Evolutionary conservation across 2,329 filamentous ascomycete species (phyloP), one percentile per base, ranked within the genome.

Genomic region (Didymella keratinophila): DNA sequence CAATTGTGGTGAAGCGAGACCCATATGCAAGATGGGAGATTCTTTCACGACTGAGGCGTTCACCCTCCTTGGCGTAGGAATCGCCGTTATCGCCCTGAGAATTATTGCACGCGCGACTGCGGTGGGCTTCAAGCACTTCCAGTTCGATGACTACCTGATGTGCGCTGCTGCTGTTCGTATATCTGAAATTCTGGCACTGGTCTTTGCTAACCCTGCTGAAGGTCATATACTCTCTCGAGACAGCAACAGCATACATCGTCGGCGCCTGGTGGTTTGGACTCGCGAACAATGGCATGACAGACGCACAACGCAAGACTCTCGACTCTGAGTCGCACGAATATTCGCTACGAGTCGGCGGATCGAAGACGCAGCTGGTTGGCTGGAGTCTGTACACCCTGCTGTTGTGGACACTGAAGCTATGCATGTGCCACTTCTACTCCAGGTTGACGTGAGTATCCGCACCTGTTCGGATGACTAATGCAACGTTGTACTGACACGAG

Each of bases 131-230:
- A 76, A 72, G 55, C 78, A 79, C 16, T 81, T 88, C 54, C 79
- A 81, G 64, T 77, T 80, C 1, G 86, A 88, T 69, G 87, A 89
- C 60, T 87, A 85, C 64, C 69, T 89, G 27, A 86, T 87, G 74
- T 73, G 54, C 83, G 43, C 85, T 27, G 85, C 82, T 10, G 79
- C 79, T 61, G 83, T 87, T 71, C 66, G 57, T 81, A 52, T 34
- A 9, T 23, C 36, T 10, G 14, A 3, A n/a, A 21, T 34, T 21
- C 11, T 18, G 2, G 1, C 65, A 11, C n/a, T 23, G 45, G 25
- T 20, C 18, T 39, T 37, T 18, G 37, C 55, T 58, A 11, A 58
- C 20, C 23, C 18, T 23, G 20, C n/a, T 27, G 12, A 64, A 85
- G 81, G 67, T 82, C 12, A 77, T 85, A 30, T 86, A 86, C 56